phyloP scores from a whole-genome alignment of 306 rosid genomes.

The Malus domestica region ASM211411v1 NC_041799.1:8014501-8015000 shows the following conservation, averaged over 20 bases:
- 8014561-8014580: slow-evolving; percentile 32
- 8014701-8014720: slow-evolving; percentile 28
- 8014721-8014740: slow-evolving; percentile 61
- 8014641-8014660: slow-evolving; percentile 32
- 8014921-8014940: neutral
- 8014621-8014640: slow-evolving; percentile 57
- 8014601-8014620: slow-evolving; percentile 30
- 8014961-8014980: neutral
- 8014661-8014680: slow-evolving; percentile 49
- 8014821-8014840: slow-evolving; percentile 5
- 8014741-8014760: slow-evolving; percentile 59
- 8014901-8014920: neutral
- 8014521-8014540: slow-evolving; percentile 17
- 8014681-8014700: slow-evolving; percentile 25
- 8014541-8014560: slow-evolving; percentile 49
- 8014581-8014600: slow-evolving; percentile 15
- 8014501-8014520: neutral
- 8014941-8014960: neutral
- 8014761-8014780: slow-evolving; percentile 62
- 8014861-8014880: slow-evolving; percentile 14
- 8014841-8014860: neutral
- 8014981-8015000: neutral
- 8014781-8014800: slow-evolving; percentile 34
- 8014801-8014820: slow-evolving; percentile 27
- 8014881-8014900: slow-evolving; percentile 7